Conservation (phyloP, 1,139 yeast species). For the Wickerhamiella pararugosa region DNA sequence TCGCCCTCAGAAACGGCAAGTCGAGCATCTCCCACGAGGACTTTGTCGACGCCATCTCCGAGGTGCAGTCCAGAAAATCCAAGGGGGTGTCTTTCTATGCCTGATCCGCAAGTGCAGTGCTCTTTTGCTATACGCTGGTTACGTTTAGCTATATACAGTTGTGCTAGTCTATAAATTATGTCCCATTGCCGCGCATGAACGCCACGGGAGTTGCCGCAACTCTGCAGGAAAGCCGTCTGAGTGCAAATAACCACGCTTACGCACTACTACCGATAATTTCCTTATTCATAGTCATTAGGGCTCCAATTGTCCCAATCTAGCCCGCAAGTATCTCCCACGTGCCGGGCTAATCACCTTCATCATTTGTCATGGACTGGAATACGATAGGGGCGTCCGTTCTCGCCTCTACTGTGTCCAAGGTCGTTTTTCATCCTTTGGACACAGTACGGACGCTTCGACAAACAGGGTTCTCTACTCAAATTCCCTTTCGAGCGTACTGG, state of each 20-base stretch:
- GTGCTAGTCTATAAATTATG: no score
- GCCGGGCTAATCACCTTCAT: no score
- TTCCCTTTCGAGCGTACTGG: conserved; percentile 29
- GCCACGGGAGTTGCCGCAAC: no score
- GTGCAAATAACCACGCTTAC: no score
- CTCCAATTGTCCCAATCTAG: no score
- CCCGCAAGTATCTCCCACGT: no score
- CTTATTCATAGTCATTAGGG: no score
- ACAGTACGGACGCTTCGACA: conserved; percentile 29
- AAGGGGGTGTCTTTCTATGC: conserved; percentile 95
- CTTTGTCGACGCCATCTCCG: conserved; percentile 94
- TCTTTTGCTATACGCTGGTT: no score
- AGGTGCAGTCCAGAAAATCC: conserved; percentile 93
- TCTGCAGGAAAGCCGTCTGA: no score
- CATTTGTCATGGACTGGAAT: conserved; percentile 13
- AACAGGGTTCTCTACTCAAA: conserved; percentile 25
- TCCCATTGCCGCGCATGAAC: no score
- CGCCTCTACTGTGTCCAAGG: conserved; percentile 13
- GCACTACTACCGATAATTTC: no score
- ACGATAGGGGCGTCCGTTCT: conserved; percentile 18
- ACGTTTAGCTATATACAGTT: no score
- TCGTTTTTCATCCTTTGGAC: conserved; percentile 22
- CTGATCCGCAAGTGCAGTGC: conserved; percentile 19
- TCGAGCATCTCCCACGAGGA: conserved; percentile 89
- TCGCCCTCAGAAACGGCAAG: conserved; percentile 92